Evolutionary conservation across 202 grass and related monocot genomes (phyloP), one percentile per base, ranked within the genome.

Genomic region (Zoysia matrella): DNA sequence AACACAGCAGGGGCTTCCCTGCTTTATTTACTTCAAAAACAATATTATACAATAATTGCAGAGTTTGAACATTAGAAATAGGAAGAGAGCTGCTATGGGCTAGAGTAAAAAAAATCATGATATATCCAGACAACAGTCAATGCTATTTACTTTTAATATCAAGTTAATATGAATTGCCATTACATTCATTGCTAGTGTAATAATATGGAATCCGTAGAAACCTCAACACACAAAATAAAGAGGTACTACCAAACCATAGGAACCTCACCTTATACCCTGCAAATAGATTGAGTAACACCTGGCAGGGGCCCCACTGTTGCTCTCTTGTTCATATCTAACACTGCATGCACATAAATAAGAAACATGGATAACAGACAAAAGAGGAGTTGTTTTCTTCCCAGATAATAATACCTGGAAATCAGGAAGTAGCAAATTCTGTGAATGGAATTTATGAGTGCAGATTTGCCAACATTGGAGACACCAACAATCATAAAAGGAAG

Each of bases 381-480:
- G 2, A 47, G 4, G 6, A 65, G 1, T 69, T 16, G 55, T 78
- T 76, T 84, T 84, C 41, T 67, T 16, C 13, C 78, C 16, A 77
- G 22, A 30, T 66, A 57, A 13, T 80, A 52, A 86, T 88, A 98
- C 95, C 90, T 79, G 90, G 90, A 89, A 91, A 98, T 65, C 90
- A 77, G 80, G 90, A 94, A 70, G 65, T 88, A 52, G 92, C 92
- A 78, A 98, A 30, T 93, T 72, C 84, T 81, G 86, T 98, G 88
- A 61, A 98, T 93, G 14, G 88, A 88, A 86, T 98, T 98, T 83
- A 98, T 94, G 60, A 98, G 90, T 67, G 88, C 92, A 54, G 95
- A 98, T 80, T 98, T 98, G 65, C 95, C 95, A 67, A 98, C 92
- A 84, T 98, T 98, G 57, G 95, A 92, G 80, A 98, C 88, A 77